Evolutionary conservation across 331 rosid genomes (phyloP), one percentile per base, ranked within the genome.

Genomic region (Quercus lobata): DNA sequence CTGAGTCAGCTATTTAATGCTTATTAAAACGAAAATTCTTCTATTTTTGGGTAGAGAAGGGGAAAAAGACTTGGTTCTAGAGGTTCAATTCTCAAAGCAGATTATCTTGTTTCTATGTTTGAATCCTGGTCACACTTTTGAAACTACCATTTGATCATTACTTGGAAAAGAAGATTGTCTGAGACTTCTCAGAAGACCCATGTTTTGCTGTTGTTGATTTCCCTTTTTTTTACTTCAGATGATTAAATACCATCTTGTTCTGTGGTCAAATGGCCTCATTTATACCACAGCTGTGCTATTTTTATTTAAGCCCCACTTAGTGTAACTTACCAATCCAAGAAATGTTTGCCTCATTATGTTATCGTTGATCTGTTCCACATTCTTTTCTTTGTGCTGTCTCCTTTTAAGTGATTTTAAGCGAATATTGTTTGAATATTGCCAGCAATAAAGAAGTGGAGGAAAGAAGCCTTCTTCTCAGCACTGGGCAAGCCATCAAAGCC

Each of bases 391-490:
- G 7, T 63, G 4, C 9, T 32, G 7, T 37, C 41, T 66, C 19
- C 1, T 14, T 66, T 91, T 82, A 88, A 10, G 3, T 72, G 69
- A 11, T 66, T 74, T 71, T 78, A 57, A 83, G 54, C 27, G 22
- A 74, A 32, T 34, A 10, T 19, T n/a, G 52, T 80, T 57, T 78
- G 11, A 76, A 22, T 84, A 54, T 80, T 88, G 24, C 70, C 91
- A 95, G 97, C 80, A 82, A 79, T 91, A 84, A 88, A 75, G 73
- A 89, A 91, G 82, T 89, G 92, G 79, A 88, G 97, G 82, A 96
- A 89, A 80, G 84, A 87, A 83, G 94, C 94, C 79, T 96, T 96
- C 93, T 93, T 90, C 86, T 87, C 98, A n/a, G 97, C 88, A 83
- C 80, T 93, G 79, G 89, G 96, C 79, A 90, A 86, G 41, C 41